Evolutionary conservation across 805 yeast species (phyloP).

Genomic region (Starmerella bombicola): DNA sequence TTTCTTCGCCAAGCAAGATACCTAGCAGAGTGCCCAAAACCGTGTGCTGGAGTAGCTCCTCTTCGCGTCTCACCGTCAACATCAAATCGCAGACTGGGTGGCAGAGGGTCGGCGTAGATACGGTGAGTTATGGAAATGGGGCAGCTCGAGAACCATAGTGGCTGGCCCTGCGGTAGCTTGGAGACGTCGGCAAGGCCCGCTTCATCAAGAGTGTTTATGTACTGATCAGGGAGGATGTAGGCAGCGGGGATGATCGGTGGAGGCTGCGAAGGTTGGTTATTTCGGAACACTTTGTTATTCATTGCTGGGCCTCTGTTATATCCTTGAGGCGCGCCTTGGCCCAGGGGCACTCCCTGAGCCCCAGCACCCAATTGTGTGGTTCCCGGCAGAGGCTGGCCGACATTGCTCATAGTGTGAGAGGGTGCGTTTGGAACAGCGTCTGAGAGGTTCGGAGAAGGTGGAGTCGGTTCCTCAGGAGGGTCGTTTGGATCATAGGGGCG

Average conservation of each 20-base stretch:
- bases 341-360: constrained; percentile 1
- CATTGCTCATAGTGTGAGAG: background rate
- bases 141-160: constrained; percentile 25
- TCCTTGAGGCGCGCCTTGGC: background rate
- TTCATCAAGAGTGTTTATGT: constrained; percentile 16
- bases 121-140: constrained; percentile 23
- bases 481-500: constrained; percentile 65
- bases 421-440: constrained; percentile 13
- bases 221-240: constrained; percentile 22
- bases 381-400: background rate
- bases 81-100: constrained; percentile 18
- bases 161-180: constrained; percentile 22
- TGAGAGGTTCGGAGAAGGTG: constrained; percentile 26
- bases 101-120: constrained; percentile 21
- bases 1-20: constrained; percentile 49
- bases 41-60: constrained; percentile 25
- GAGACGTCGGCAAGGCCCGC: constrained; percentile 17
- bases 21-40: constrained; percentile 59
- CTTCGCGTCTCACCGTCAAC: constrained; percentile 24
- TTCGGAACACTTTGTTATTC: background rate
- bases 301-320: background rate
- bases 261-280: constrained; percentile 2
- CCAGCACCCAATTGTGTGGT: too few species aligned
- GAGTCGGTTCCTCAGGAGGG: constrained; percentile 60
- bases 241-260: constrained; percentile 24